Conservation (phyloP, 2,329 filamentous ascomycete species). For the Aspergillus fructus region DNA sequence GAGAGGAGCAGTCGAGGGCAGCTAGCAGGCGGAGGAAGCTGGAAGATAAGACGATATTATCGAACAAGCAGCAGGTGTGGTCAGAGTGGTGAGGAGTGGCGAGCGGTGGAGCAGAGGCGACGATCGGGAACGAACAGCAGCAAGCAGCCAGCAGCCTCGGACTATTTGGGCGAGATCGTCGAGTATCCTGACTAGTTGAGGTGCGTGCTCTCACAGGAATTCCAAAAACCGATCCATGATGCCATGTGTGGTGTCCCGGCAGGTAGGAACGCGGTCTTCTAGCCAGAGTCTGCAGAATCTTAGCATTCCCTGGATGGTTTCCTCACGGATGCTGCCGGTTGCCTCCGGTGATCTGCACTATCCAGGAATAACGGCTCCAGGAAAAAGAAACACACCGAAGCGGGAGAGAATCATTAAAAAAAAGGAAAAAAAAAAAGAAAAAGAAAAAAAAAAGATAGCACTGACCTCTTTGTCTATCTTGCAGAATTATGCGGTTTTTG, state of each 20-base stretch:
- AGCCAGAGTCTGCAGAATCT: background rate
- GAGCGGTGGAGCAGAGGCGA: background rate
- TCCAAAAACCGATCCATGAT: background rate
- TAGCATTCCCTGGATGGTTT: background rate
- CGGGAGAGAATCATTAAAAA: background rate
- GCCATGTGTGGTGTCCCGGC: background rate
- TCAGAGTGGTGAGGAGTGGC: background rate
- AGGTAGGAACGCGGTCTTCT: background rate
- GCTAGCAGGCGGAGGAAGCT: background rate
- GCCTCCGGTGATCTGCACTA: background rate
- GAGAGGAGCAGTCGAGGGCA: background rate
- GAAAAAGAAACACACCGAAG: background rate
- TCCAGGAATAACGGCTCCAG: background rate
- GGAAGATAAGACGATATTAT: background rate
- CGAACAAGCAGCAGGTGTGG: background rate
- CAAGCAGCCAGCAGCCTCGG: background rate
- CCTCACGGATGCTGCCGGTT: no score
- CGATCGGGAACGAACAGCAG: background rate
- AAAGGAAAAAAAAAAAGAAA: background rate
- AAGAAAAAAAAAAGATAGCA: background rate
- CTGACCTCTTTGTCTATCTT: background rate
- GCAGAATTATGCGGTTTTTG: background rate
- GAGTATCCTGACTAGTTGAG: background rate
- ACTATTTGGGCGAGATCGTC: slow-evolving; percentile 1
- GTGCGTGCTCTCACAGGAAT: background rate